Conservation (phyloP, 768 basidiomycete genomes). For the Leccinum aurantiacum region DNA sequence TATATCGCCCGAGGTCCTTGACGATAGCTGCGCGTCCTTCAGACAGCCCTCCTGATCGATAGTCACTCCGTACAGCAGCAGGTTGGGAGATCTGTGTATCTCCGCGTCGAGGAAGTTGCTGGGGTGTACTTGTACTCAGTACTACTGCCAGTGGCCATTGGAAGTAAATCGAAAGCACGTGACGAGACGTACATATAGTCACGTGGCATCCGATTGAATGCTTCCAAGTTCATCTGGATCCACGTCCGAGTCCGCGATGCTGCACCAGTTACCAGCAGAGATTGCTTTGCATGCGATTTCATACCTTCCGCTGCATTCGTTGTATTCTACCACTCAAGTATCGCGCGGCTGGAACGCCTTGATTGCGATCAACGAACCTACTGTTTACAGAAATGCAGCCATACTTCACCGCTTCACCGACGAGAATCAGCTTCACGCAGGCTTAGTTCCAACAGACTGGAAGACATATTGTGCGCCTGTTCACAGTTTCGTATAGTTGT, state of each 20-base stretch:
- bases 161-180: background rate
- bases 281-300: conserved; percentile 49
- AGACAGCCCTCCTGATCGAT: background rate
- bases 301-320: conserved; percentile 47
- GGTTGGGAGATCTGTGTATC: background rate
- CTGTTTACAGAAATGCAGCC: conserved; percentile 61
- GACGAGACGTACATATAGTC: background rate
- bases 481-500: conserved; percentile 3
- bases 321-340: conserved; percentile 38
- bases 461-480: conserved; percentile 53
- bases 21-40: background rate
- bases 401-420: conserved; percentile 47
- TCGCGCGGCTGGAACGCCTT: conserved; percentile 51
- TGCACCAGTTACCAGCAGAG: conserved; percentile 56
- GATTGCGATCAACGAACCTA: conserved; percentile 44
- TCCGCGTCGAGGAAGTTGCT: too few species aligned
- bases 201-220: background rate
- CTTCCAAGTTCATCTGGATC: background rate
- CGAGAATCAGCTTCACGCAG: conserved; percentile 32
- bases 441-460: conserved; percentile 46
- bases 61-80: background rate
- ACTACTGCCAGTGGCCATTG: too few species aligned
- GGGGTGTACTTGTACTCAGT: too few species aligned
- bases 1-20: background rate
- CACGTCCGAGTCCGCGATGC: conserved; percentile 26